Base-by-base conservation (phyloP, 148 eudicot species). In the Camellia sinensis region DNA sequence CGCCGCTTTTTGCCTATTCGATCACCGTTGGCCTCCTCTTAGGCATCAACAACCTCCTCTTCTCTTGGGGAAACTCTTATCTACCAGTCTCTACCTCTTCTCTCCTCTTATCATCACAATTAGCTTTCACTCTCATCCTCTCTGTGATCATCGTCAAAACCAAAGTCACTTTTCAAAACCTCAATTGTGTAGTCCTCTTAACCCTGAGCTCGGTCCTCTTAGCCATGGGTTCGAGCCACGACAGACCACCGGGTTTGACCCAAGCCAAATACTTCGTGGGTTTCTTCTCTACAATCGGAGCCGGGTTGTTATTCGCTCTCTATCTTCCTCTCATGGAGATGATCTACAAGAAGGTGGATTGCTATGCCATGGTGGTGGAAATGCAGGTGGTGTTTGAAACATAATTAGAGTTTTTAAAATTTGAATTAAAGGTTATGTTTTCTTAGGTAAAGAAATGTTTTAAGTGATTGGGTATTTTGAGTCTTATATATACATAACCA, bases 241-340 rank as follows among this genome's bases (percentile, higher is more conserved):
- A 92, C 73, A 81, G 73, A 3, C 91, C 93, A 7, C 21, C 59
- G 11, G 92, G 87, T 4, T 19, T 93, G 7, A 86, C 90, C 6
- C 82, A 67, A 6, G 52, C n/a, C 0, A 85, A 90, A 59, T 92
- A 93, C 67, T 89, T 90, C 37, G 67, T 89, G 17, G 98, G 98
- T 21, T 92, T 84, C 72, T 84, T 82, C 65, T 90, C 86, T 12
- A 90, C 96, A 3, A 44, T 90, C 37, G 90, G 89, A 0, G 98
- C 98, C 4, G 97, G 92, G 0, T 68, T 93, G 48, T 61, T 90
- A 66, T 93, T 92, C 77, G 89, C 98, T 19, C 83, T 93, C 0
- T 93, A 93, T 76, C 85, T 93, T 5, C 98, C 98, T 4, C 40
- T 92, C n/a, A 93, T 93, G 98, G 98, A 93, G 83, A 87, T 79